Evolutionary conservation across 176 grass and related monocot genomes (phyloP), one percentile per base, ranked within the genome.

Genomic region (Triticum urartu): DNA sequence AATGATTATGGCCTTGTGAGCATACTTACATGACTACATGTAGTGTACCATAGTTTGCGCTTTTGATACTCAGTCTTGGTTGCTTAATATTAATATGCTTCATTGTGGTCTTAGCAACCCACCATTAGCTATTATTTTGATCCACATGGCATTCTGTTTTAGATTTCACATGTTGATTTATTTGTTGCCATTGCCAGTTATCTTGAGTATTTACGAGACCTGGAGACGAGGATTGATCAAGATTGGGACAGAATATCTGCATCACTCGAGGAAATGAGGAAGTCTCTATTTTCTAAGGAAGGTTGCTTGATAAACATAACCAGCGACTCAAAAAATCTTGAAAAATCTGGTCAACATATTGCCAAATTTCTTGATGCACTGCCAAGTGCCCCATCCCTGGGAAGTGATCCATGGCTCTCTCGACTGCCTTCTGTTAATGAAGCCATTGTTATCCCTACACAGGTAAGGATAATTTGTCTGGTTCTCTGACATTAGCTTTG

Each of bases 401-500:
- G 84, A 87, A 90, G 60, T 87, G 87, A 86, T 81, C 90, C 92
- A 83, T 99, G 92, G 94, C 88, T 89, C 36, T 86, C 80, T 78
- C 88, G 88, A 39, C 80, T 99, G 60, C 87, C 92, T 91, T 88
- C 85, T 69, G 85, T 88, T 84, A 94, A 99, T 39, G 97, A 99
- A 92, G 97, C 97, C 68, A 95, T 99, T 74, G 92, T 99, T 79
- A 84, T 99, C 45, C 97, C 97, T n/a, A 99, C 97, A 56, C 97
- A 99, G 94, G 97, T 93, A 84, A 75, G 15, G 17, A 5, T 35
- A 60, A 80, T 34, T 79, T 76, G 36, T 63, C 25, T 85, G 28
- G 20, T 11, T n/a, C 86, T 68, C 25, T 87, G 28, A 10, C 61
- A 62, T 89, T 85, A 38, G 17, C 61, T 84, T 91, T 74, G 25